Base-by-base conservation (phyloP, 352 stramenopile species). In the Globisporangium carolinianum region DNA sequence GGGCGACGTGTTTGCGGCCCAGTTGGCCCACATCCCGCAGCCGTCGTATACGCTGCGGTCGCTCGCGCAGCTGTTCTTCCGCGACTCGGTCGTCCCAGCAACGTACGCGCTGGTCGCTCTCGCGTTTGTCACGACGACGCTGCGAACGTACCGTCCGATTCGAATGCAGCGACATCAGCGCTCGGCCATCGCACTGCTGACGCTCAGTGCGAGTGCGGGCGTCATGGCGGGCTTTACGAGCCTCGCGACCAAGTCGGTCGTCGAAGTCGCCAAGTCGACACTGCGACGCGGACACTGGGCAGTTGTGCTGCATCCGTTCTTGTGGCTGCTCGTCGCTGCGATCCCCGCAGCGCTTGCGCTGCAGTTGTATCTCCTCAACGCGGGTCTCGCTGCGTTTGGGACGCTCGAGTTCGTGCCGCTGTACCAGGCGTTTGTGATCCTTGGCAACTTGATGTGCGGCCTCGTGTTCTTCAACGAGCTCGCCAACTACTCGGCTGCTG, bases 381-480 rank as follows among this genome's bases (percentile, higher is more conserved):
- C 87, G 37, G 81, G 81, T 0, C 73, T 91, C 53, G 80, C 87
- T 66, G 83, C 77, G 60, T 89, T 89, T 47, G 80, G 80, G 14
- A 91, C 80, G 47, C 75, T 91, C 55, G 86, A 89, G 61, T 91
- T 89, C 56, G 87, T 91, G 58, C 80, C 80, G 60, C 58, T 91
- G 37, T 91, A 91, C 65, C 80, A 91, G 57, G 80, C 80, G 15
- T 91, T 91, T 68, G 89, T 91, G 59, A 91, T 91, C 61, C 66
- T 89, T 0, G 80, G 80, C 53, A 91, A 91, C 59, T 79, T 82
- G 72, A 60, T 75, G 37, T 89, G 81, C 51, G 81, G 81, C 14
- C 80, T 88, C 68, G 69, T 91, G 55, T 91, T 86, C 65, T 89
- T 86, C 72, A 83, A 91, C 53, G 81, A 91, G 58, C 87, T 91